Percentiles rank a stretch among this genome's conserved stretches.
These are phyloP conservation scores for Tulasnella sp. DNA, from an alignment of 768 basidiomycete species.

Conservation along the genomic window DNA sequence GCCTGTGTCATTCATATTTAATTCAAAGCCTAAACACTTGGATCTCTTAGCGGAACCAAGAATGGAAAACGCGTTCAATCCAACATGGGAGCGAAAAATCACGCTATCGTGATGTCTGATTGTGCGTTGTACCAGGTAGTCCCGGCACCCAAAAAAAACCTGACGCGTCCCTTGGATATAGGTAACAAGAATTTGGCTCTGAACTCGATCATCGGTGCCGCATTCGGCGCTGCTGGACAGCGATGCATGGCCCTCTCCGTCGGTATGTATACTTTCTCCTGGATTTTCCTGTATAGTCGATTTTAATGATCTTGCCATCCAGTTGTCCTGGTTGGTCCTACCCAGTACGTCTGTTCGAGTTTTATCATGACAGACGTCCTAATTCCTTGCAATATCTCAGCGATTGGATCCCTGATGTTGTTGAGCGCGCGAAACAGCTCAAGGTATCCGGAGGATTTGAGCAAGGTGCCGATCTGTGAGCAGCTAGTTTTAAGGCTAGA, in stretches of 20 bases:
- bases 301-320: not conserved
- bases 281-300: not conserved
- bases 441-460: slow-evolving; percentile 90
- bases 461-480: slow-evolving; percentile 63
- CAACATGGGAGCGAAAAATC: slow-evolving; percentile 95
- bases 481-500: too few species aligned
- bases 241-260: slow-evolving; percentile 96
- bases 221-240: slow-evolving; percentile 95
- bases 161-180: too few species aligned
- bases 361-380: not conserved
- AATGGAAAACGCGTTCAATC: slow-evolving; percentile 83
- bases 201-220: slow-evolving; percentile 87
- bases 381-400: not conserved
- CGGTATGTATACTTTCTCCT: slow-evolving; percentile 36
- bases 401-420: slow-evolving; percentile 76
- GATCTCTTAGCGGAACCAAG: slow-evolving; percentile 46
- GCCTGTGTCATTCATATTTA: not conserved
- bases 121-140: slow-evolving; percentile 51
- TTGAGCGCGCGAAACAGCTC: slow-evolving; percentile 68
- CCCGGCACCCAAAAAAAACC: too few species aligned
- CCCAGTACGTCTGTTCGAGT: slow-evolving; percentile 29
- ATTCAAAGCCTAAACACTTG: not conserved
- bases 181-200: slow-evolving; percentile 88
- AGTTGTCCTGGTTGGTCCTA: slow-evolving; percentile 66
- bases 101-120: slow-evolving; percentile 87